Conservation (phyloP, 139 green algal species). For the Chlamydomonas sp. region DNA sequence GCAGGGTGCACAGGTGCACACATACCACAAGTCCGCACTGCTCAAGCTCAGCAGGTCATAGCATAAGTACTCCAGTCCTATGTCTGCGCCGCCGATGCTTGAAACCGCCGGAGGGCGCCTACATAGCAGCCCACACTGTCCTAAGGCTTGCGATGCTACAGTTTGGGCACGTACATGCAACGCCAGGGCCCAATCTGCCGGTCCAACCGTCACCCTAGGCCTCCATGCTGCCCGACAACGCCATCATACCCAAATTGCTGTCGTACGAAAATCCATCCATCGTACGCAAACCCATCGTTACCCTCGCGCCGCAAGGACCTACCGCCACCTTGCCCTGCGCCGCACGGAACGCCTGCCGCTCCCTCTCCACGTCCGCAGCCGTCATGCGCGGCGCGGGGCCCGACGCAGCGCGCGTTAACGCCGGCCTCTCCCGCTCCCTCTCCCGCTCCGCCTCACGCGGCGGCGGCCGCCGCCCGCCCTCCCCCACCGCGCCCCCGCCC, state of each 20-base stretch:
- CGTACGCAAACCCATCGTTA: neutral
- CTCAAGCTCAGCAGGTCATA: neutral
- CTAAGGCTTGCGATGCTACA: too few species aligned
- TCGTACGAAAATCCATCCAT: neutral
- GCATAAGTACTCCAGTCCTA: neutral
- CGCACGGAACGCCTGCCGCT: slow-evolving; percentile 31
- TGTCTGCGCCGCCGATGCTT: too few species aligned
- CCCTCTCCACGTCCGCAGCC: slow-evolving; percentile 29
- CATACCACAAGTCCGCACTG: neutral
- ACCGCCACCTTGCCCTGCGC: slow-evolving; percentile 25
- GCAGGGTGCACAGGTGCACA: neutral
- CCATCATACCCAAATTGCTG: neutral
- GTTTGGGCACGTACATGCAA: too few species aligned
- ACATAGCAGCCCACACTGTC: too few species aligned
- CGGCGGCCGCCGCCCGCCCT: neutral
- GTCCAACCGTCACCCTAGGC: too few species aligned
- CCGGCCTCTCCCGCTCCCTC: neutral
- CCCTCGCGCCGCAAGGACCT: neutral
- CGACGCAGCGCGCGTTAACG: neutral
- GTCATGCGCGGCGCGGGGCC: neutral
- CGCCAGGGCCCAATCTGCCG: too few species aligned
- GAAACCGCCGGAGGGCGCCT: too few species aligned
- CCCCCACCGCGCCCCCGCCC: neutral
- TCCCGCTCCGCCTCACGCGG: neutral
- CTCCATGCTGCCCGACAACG: too few species aligned